Conservation (phyloP, 345 rosid genomes). For the Bruguiera parviflora region DNA sequence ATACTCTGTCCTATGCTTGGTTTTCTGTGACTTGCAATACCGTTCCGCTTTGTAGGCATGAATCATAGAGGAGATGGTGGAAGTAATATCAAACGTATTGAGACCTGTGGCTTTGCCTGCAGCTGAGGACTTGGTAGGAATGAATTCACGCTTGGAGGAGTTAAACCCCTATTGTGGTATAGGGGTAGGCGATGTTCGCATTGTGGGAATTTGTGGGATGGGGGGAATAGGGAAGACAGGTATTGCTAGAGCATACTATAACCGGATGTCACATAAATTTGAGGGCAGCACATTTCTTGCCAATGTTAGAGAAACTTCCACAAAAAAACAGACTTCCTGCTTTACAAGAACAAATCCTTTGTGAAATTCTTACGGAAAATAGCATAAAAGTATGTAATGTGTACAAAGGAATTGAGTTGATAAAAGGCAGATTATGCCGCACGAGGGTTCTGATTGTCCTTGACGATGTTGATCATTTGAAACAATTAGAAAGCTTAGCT, state of each 20-base stretch:
- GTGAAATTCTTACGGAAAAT: background rate
- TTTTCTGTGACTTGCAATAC: background rate
- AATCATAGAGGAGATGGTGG: background rate
- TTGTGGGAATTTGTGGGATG: conserved; percentile 2
- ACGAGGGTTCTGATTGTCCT: background rate
- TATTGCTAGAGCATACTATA: conserved; percentile 2
- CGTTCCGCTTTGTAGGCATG: background rate
- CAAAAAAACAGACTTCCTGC: background rate
- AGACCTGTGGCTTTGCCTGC: background rate
- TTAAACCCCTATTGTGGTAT: background rate
- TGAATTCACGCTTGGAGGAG: background rate
- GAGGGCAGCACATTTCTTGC: conserved; percentile 1
- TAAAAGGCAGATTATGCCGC: background rate
- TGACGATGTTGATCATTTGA: conserved; percentile 2
- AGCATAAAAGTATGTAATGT: conserved; percentile 2
- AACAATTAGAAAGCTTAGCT: background rate
- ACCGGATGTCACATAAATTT: background rate
- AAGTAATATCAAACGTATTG: background rate
- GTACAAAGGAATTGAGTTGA: background rate
- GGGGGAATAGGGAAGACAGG: background rate
- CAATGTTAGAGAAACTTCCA: background rate
- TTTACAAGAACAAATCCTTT: conserved; percentile 5
- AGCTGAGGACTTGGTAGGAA: background rate
- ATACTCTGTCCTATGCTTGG: background rate
- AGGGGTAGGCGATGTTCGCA: background rate